phyloP scores from a whole-genome alignment of 139 green algal genomes.

The Tetradesmus lagerheimii region DNA sequence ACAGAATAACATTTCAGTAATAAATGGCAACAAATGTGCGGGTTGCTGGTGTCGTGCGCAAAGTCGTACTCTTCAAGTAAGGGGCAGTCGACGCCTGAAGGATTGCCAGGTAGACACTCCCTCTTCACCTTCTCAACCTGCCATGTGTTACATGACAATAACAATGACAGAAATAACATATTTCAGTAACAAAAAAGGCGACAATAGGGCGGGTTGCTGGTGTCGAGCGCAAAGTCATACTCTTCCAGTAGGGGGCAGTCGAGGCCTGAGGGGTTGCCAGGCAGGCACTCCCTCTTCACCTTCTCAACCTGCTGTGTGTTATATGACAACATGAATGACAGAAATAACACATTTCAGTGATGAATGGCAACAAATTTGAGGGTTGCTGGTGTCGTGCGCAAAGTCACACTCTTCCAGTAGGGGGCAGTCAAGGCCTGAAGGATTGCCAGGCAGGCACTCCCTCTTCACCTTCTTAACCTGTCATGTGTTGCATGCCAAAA shows the following conservation, averaged over 20 bases:
- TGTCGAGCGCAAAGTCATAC: conserved; percentile 97
- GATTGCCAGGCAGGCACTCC: conserved; percentile 85
- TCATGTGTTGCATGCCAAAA: not conserved
- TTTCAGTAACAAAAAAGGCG: too few relatives aligned
- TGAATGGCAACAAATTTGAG: too few relatives aligned
- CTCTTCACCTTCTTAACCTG: conserved; percentile 97
- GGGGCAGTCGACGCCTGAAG: conserved; percentile 90
- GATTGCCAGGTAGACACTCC: conserved; percentile 85
- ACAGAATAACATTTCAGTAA: too few relatives aligned
- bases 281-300: conserved; percentile 96
- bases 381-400: conserved; percentile 82
- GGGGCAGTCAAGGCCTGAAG: conserved; percentile 90
- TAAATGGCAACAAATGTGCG: too few relatives aligned
- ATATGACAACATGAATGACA: not conserved
- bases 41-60: conserved; percentile 82
- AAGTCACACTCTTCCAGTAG: conserved; percentile 99
- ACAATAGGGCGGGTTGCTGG: conserved; percentile 65
- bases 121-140: conserved; percentile 97
- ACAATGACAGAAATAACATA: not conserved
- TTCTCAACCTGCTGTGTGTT: conserved; percentile 84
- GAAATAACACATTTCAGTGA: too few relatives aligned
- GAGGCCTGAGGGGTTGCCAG: conserved; percentile 68
- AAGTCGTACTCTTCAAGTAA: conserved; percentile 99
- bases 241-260: conserved; percentile 99
- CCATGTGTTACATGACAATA: not conserved